Percentiles rank a stretch among this genome's conserved stretches.
Conservation (phyloP, 2,329 filamentous ascomycete species). For the Metarhizium brunneum region DNA sequence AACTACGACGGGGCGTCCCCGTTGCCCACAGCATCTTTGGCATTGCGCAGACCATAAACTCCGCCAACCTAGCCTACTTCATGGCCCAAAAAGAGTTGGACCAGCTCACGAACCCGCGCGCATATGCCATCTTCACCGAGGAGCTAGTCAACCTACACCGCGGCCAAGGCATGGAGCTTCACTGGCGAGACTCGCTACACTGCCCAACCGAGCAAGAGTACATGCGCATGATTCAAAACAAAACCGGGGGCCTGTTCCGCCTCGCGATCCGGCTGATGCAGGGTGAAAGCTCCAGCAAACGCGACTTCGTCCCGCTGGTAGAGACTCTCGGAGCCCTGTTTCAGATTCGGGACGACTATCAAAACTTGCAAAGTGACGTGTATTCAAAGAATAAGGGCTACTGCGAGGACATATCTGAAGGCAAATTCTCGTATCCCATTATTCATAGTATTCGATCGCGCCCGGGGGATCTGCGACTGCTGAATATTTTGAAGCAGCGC, state of each 20-base stretch:
- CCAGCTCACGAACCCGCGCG: conserved; percentile 49
- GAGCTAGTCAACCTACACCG: conserved; percentile 71
- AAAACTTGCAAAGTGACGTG: conserved; percentile 4
- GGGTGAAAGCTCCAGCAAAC: conserved; percentile 36
- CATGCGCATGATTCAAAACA: conserved; percentile 76
- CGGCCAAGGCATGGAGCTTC: conserved; percentile 78
- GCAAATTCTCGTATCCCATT: conserved; percentile 8
- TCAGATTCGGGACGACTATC: conserved; percentile 8
- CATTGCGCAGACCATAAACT: conserved; percentile 40
- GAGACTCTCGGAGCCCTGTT: conserved; percentile 3
- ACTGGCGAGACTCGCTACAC: conserved; percentile 70
- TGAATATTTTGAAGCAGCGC: conserved; percentile 5
- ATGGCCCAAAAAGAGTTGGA: conserved; percentile 31
- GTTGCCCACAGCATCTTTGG: conserved; percentile 41
- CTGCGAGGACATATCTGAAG: conserved; percentile 7
- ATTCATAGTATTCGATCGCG: conserved; percentile 7
- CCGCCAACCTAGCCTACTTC: conserved; percentile 39
- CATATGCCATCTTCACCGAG: conserved; percentile 63
- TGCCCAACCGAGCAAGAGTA: conserved; percentile 77
- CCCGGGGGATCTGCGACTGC: conserved; percentile 1
- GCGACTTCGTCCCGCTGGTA: conserved; percentile 4
- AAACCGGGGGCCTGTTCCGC: conserved; percentile 73
- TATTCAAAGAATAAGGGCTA: conserved; percentile 7
- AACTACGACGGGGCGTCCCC: conserved; percentile 36
- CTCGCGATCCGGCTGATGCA: conserved; percentile 78